phyloP scores from a whole-genome alignment of 1,139 yeast genomes.

The Pichiaceae sp. region DNA sequence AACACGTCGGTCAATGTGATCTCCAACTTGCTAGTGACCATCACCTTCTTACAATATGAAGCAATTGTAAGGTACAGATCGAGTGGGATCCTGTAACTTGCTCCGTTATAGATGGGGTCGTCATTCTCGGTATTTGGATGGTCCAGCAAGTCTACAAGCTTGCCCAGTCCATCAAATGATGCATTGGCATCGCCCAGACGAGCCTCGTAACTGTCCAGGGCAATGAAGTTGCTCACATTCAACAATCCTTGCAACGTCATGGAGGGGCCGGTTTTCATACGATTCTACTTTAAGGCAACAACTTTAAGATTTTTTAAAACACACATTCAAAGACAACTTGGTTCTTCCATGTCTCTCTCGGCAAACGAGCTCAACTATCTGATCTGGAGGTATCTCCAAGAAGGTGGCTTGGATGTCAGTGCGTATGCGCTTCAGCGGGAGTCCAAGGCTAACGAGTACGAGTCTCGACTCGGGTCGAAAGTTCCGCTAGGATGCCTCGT shows the following conservation, averaged over 20 bases:
- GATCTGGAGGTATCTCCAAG: conserved; percentile 90
- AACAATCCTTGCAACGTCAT: conserved; percentile 12
- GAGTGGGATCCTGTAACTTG: neutral
- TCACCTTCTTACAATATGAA: conserved; percentile 18
- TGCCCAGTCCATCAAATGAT: conserved; percentile 4
- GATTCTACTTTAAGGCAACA: too few relatives aligned
- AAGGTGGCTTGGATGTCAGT: conserved; percentile 71
- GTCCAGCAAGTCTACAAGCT: conserved; percentile 1
- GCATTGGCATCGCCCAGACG: conserved; percentile 4
- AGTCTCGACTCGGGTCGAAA: conserved; percentile 36
- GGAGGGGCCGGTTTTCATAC: neutral
- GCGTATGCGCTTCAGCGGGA: conserved; percentile 81
- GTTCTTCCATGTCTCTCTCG: conserved; percentile 57
- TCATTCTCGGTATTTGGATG: neutral
- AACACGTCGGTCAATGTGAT: conserved; percentile 16
- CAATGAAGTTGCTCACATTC: conserved; percentile 18
- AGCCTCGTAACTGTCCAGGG: conserved; percentile 12
- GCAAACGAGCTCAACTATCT: conserved; percentile 83
- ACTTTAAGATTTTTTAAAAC: too few relatives aligned
- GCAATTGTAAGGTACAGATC: conserved; percentile 14
- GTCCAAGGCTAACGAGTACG: conserved; percentile 53
- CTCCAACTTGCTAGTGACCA: conserved; percentile 12
- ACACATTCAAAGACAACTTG: too few relatives aligned
- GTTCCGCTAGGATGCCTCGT: conserved; percentile 73
- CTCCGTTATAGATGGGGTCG: neutral